phyloP scores from a whole-genome alignment of 306 rosid genomes.

The Malus fusca region DNA sequence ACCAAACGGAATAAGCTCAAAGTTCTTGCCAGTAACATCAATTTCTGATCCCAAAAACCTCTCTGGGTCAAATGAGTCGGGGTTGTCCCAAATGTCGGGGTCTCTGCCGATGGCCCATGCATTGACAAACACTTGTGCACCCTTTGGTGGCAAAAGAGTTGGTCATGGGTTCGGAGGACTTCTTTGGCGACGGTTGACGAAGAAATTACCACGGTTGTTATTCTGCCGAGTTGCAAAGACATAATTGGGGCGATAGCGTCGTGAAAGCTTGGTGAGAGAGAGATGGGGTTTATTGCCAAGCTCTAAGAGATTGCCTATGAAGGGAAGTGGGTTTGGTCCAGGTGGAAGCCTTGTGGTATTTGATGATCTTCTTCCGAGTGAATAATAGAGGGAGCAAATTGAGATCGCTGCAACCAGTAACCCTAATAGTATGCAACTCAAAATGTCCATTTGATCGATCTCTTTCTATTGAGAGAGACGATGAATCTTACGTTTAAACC shows the following conservation, averaged over 20 bases:
- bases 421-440: background rate
- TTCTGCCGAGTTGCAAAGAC: constrained; percentile 27
- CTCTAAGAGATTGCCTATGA: constrained; percentile 47
- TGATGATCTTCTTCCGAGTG: background rate
- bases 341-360: constrained; percentile 22
- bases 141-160: constrained; percentile 13
- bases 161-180: constrained; percentile 28
- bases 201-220: constrained; percentile 26
- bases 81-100: constrained; percentile 1
- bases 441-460: background rate
- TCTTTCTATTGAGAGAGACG: background rate
- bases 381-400: constrained; percentile 6
- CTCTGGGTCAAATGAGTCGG: background rate
- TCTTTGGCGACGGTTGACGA: constrained; percentile 16
- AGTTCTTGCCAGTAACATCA: constrained; percentile 9
- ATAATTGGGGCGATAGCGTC: constrained; percentile 33
- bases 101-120: constrained; percentile 18
- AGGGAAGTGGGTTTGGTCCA: constrained; percentile 33
- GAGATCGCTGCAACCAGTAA: constrained; percentile 3
- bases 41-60: constrained; percentile 12
- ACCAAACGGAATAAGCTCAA: constrained; percentile 33
- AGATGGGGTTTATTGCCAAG: constrained; percentile 36
- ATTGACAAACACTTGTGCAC: constrained; percentile 10
- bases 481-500: no score
- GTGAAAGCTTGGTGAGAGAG: constrained; percentile 25